phyloP scores from a whole-genome alignment of 2,329 filamentous ascomycete genomes.

The Chaetoscypha palmicola region DNA sequence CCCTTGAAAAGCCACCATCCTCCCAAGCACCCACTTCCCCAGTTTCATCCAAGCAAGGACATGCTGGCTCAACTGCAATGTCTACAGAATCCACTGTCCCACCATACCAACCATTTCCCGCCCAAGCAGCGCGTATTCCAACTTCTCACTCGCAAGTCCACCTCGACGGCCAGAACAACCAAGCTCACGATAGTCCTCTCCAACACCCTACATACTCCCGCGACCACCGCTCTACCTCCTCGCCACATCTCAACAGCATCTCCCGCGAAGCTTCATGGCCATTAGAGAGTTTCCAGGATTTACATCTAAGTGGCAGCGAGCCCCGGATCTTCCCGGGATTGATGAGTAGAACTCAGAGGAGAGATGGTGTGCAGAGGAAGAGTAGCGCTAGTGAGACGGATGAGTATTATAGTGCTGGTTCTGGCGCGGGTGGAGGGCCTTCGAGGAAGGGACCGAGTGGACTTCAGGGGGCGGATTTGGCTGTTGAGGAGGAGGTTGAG shows the following conservation, averaged over 20 bases:
- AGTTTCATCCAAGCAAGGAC: constrained; percentile 30
- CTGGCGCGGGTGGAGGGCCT: neutral
- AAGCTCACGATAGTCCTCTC: constrained; percentile 10
- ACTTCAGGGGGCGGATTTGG: neutral
- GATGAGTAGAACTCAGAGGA: constrained; percentile 37
- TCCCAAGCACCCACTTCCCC: constrained; percentile 26
- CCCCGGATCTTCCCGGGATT: constrained; percentile 68
- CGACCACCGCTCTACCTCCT: constrained; percentile 3
- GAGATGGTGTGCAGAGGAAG: constrained; percentile 21
- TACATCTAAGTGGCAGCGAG: constrained; percentile 51
- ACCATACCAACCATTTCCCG: constrained; percentile 28
- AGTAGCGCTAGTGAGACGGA: constrained; percentile 26
- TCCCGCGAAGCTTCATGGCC: constrained; percentile 34
- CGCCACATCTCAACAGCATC: constrained; percentile 17
- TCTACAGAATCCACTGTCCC: constrained; percentile 16
- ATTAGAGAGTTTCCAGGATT: constrained; percentile 35
- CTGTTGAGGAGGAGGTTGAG: constrained; percentile 1
- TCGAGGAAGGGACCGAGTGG: neutral
- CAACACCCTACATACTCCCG: no score
- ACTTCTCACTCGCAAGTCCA: constrained; percentile 22
- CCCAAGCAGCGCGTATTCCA: constrained; percentile 29
- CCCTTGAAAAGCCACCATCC: constrained; percentile 14
- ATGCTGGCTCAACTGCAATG: constrained; percentile 24
- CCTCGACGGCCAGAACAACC: constrained; percentile 16
- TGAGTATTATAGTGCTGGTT: constrained; percentile 7